Conservation (phyloP, 106 monocot species). For the Dendrobium nobile region DNA sequence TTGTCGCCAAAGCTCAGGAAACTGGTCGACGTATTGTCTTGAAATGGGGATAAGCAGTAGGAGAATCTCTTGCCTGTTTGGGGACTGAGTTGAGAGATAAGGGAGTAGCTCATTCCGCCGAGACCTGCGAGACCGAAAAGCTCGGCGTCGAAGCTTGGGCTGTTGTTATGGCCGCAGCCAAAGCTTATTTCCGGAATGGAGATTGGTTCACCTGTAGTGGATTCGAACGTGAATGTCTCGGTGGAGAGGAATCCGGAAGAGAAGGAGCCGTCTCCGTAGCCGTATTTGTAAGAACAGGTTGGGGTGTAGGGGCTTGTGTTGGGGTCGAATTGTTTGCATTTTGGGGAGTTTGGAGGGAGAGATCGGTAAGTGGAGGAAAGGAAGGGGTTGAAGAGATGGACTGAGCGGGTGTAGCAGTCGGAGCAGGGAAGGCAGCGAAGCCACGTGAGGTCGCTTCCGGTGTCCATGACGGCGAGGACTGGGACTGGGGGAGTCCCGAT, state of each 20-base stretch:
- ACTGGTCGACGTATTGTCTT: conserved; percentile 5
- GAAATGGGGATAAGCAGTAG: conserved; percentile 18
- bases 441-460: conserved; percentile 12
- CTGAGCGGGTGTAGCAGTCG: conserved; percentile 5
- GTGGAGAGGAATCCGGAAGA: conserved; percentile 2
- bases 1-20: conserved; percentile 12
- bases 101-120: not conserved
- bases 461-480: conserved; percentile 10
- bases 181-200: not conserved
- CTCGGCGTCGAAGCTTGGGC: conserved; percentile 10
- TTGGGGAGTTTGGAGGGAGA: not conserved
- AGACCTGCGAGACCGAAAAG: conserved; percentile 11
- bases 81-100: conserved; percentile 15
- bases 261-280: conserved; percentile 10
- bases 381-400: not conserved
- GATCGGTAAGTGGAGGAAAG: not conserved
- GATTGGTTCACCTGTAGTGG: not conserved
- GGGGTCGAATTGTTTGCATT: conserved; percentile 8
- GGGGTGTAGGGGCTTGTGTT: not conserved
- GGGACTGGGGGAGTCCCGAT: conserved; percentile 11
- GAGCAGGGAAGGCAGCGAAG: not conserved
- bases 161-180: conserved; percentile 22
- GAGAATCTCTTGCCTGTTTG: conserved; percentile 11
- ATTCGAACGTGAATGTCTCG: conserved; percentile 12
- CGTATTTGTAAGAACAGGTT: conserved; percentile 3